Evolutionary conservation across 768 basidiomycete genomes (phyloP).

Genomic region (Mycena latifolia): DNA sequence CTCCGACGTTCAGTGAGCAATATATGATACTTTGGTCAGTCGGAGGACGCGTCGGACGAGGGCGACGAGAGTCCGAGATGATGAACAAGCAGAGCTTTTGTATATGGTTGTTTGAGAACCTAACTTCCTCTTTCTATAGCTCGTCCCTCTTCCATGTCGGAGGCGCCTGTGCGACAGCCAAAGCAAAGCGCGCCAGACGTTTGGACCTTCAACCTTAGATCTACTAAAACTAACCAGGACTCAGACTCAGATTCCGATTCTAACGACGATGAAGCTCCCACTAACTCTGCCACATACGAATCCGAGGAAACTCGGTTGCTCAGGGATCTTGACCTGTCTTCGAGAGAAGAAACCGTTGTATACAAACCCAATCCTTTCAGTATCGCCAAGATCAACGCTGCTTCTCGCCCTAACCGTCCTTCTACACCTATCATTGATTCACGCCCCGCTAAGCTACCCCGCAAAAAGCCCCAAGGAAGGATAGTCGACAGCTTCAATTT

Average conservation of each 20-base stretch:
- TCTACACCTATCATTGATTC: conserved; percentile 2
- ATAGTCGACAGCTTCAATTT: conserved; percentile 63
- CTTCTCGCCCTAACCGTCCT: conserved; percentile 51
- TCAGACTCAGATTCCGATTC: conserved; percentile 39
- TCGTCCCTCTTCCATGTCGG: conserved; percentile 6
- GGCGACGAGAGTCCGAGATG: conserved; percentile 16
- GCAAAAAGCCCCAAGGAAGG: conserved; percentile 21
- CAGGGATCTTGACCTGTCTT: conserved; percentile 70
- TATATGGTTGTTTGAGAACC: background rate
- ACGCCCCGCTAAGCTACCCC: background rate
- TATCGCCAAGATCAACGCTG: conserved; percentile 85
- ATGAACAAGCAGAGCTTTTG: conserved; percentile 30
- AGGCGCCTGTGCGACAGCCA: too few relatives aligned
- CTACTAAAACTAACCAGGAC: conserved; percentile 33
- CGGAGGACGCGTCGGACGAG: conserved; percentile 22
- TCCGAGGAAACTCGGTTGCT: conserved; percentile 43
- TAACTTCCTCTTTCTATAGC: too few relatives aligned
- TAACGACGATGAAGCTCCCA: conserved; percentile 27
- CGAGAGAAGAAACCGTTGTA: conserved; percentile 68
- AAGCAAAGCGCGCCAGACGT: conserved; percentile 8
- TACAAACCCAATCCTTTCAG: conserved; percentile 86
- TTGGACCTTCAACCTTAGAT: conserved; percentile 56
- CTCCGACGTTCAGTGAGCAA: conserved; percentile 24
- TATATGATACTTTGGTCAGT: conserved; percentile 7
- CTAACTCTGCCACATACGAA: background rate